These are phyloP conservation scores for Colletotrichum sp. DNA, from an alignment of 2,329 filamentous ascomycete genomes.

Conservation along the genomic window DNA sequence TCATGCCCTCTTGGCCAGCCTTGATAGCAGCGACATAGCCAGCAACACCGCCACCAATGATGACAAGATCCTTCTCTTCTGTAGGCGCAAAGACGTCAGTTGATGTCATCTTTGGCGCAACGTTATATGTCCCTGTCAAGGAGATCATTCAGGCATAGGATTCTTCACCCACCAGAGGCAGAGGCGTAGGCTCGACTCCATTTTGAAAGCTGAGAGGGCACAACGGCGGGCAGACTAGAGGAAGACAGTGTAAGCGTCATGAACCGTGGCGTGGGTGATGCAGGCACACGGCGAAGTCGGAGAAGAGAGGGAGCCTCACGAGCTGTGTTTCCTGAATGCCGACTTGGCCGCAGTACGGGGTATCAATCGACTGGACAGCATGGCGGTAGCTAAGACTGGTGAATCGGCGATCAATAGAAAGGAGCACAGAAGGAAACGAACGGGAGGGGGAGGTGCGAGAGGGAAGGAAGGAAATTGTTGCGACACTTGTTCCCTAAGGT, in stretches of 20 bases:
- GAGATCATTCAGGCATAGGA: not conserved
- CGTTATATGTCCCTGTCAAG: not conserved
- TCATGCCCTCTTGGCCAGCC: slow-evolving; percentile 95
- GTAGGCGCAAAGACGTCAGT: slow-evolving; percentile 29
- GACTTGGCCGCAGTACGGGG: slow-evolving; percentile 62
- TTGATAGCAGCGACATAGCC: slow-evolving; percentile 99
- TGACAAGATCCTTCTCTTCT: slow-evolving; percentile 96
- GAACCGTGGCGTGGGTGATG: slow-evolving; percentile 21
- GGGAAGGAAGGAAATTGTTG: not conserved
- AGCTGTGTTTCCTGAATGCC: slow-evolving; percentile 55
- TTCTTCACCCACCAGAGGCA: slow-evolving; percentile 52
- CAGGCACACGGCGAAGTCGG: not conserved
- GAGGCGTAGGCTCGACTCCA: slow-evolving; percentile 66
- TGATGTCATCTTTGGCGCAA: not conserved
- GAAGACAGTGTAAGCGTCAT: not conserved
- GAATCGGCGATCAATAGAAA: slow-evolving; percentile 29
- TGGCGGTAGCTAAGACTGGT: slow-evolving; percentile 40
- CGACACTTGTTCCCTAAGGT: not conserved
- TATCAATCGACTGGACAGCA: slow-evolving; percentile 68
- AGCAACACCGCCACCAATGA: slow-evolving; percentile 97
- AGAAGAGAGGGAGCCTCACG: slow-evolving; percentile 46
- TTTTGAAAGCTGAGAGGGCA: slow-evolving; percentile 50
- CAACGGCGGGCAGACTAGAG: slow-evolving; percentile 53
- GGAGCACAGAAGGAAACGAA: not conserved
- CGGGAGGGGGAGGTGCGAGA: not conserved